Base-by-base conservation (phyloP, 257 asterid species). In the Solanum corneliomulleri region DNA sequence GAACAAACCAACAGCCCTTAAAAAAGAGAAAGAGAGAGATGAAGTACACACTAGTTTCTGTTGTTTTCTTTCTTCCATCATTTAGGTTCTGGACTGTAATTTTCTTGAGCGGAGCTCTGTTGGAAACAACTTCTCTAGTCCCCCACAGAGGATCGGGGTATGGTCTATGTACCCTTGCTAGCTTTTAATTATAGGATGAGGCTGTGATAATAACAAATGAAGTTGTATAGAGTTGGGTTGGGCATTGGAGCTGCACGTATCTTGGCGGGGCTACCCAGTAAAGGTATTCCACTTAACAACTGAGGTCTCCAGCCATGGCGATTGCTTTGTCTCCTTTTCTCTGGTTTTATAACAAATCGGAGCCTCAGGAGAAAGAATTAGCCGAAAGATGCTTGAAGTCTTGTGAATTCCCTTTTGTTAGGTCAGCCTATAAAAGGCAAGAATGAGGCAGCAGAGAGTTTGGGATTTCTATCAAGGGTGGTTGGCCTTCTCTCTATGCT, bases 401-500 rank as follows among this genome's bases (percentile, higher is more conserved):
- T 21, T 58, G 68, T 58, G 13, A 74, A 21, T 74, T 23, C 58
- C 37, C 84, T 78, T 31, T 78, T 44, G 6, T 27, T 44, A 45
- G 83, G n/a, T 45, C 27, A 25, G 64, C 37, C 37, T 35, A 15
- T 8, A 78, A 77, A 13, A 0, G 21, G 66, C 15, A 4, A 45
- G 81, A 64, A 66, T n/a, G 80, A 66, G 81, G 81, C 87, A 11
- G 11, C 39, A 25, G 31, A 84, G 78, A 41, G 66, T 41, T 41
- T 15, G 87, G 87, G 90, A 62, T 75, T 86, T 88, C 88, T 78
- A 76, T 87, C 33, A 87, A 88, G 93, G 94, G 93, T 85, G 91
- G 93, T 93, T 92, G 91, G 92, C 93, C 89, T 90, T 90, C 85
- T 89, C 91, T 90, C 83, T 91, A 90, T 89, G 91, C 64, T 37